These are phyloP conservation scores for Pythium aquatile DNA, from an alignment of 352 stramenopile species.

Conservation along the genomic window DNA sequence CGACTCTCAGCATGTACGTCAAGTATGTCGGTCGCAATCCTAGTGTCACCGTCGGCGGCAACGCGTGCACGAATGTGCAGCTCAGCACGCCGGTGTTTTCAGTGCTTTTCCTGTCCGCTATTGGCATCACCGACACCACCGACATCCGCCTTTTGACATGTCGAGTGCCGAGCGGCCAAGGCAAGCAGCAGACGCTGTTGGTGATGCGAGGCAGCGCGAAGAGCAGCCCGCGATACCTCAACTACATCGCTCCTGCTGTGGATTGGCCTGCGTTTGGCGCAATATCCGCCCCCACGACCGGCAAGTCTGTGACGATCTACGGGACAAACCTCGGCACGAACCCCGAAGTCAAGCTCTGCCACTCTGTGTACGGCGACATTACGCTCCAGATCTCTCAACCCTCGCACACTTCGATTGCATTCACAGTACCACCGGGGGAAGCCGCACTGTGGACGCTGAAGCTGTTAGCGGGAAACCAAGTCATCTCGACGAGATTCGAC, in stretches of 20 bases:
- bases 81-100: slow-evolving; percentile 29
- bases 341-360: slow-evolving; percentile 31
- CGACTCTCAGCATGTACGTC: slow-evolving; percentile 45
- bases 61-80: slow-evolving; percentile 33
- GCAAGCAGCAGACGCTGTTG: slow-evolving; percentile 36
- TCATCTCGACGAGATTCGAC: slow-evolving; percentile 33
- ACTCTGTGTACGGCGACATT: neutral
- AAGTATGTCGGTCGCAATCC: slow-evolving; percentile 55
- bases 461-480: slow-evolving; percentile 46
- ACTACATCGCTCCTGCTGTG: slow-evolving; percentile 47
- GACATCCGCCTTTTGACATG: slow-evolving; percentile 46
- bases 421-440: slow-evolving; percentile 52
- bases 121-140: slow-evolving; percentile 24
- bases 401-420: slow-evolving; percentile 36
- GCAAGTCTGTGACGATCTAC: slow-evolving; percentile 41
- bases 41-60: slow-evolving; percentile 32
- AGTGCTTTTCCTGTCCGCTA: slow-evolving; percentile 20
- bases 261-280: slow-evolving; percentile 40
- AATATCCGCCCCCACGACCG: slow-evolving; percentile 33
- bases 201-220: slow-evolving; percentile 33
- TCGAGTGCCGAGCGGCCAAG: slow-evolving; percentile 44
- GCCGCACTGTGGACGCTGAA: slow-evolving; percentile 35
- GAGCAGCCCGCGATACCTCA: slow-evolving; percentile 47
- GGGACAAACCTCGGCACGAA: slow-evolving; percentile 58
- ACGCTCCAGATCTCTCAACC: slow-evolving; percentile 26